These are phyloP conservation scores for Fusarium brachygibbosum DNA, from an alignment of 2,329 filamentous ascomycete genomes.

Conservation along the genomic window DNA sequence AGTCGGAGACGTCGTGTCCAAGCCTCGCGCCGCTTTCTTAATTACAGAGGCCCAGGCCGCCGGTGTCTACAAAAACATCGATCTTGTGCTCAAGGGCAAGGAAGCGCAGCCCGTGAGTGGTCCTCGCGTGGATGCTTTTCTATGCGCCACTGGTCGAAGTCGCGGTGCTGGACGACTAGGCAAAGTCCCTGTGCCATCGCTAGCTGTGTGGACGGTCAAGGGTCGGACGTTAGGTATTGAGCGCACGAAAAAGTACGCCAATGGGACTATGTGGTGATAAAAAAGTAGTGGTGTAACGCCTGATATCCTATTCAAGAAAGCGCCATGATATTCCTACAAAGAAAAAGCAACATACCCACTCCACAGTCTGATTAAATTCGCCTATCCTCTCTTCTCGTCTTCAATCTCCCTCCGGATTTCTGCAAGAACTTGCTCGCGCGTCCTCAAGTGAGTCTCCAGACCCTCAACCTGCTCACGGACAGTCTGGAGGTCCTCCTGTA, in stretches of 20 bases:
- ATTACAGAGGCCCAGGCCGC: slow-evolving; percentile 70
- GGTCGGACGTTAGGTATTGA: slow-evolving; percentile 64
- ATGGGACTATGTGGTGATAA: slow-evolving; percentile 60
- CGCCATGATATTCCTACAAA: slow-evolving; percentile 49
- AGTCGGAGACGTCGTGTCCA: slow-evolving; percentile 66
- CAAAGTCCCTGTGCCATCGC: slow-evolving; percentile 63
- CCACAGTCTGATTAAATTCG: slow-evolving; percentile 23
- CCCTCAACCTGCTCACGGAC: slow-evolving; percentile 97
- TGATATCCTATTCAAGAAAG: slow-evolving; percentile 47
- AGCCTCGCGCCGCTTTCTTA: slow-evolving; percentile 69
- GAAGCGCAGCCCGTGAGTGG: slow-evolving; percentile 60
- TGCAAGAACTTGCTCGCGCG: slow-evolving; percentile 80
- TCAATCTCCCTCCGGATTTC: slow-evolving; percentile 87
- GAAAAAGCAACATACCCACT: slow-evolving; percentile 35
- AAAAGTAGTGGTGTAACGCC: slow-evolving; percentile 36
- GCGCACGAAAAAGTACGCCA: slow-evolving; percentile 60
- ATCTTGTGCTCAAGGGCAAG: slow-evolving; percentile 62
- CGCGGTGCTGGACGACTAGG: slow-evolving; percentile 65
- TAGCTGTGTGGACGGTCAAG: slow-evolving; percentile 66
- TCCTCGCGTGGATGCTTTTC: slow-evolving; percentile 63
- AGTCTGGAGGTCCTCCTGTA: slow-evolving; percentile 87
- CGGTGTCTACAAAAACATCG: slow-evolving; percentile 67
- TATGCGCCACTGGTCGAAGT: slow-evolving; percentile 63
- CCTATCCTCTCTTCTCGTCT: slow-evolving; percentile 78
- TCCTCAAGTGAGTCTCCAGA: slow-evolving; percentile 83